Evolutionary conservation across 805 yeast species (phyloP).

Genomic region (Myxozyma neotropica): DNA sequence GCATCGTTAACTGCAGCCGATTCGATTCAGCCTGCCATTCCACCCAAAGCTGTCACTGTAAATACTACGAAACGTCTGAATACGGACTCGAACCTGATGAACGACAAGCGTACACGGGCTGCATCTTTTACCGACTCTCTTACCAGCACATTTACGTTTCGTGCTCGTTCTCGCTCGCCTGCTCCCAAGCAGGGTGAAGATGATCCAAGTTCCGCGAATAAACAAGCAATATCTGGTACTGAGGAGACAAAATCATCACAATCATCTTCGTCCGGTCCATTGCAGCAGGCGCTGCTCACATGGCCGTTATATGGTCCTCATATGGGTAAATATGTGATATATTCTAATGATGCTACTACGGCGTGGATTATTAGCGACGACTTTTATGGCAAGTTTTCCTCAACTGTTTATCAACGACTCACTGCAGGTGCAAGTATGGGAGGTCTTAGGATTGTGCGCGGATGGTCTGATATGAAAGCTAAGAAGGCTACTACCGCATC

Average conservation of each 20-base stretch:
- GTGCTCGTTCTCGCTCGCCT: conserved; percentile 19
- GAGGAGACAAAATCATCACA: conserved; percentile 4
- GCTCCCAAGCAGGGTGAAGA: neutral
- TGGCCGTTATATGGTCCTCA: conserved; percentile 36
- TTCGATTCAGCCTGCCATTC: neutral
- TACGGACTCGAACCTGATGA: neutral
- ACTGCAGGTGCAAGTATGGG: conserved; percentile 36
- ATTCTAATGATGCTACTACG: conserved; percentile 31
- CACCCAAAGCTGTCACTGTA: neutral
- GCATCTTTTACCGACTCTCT: conserved; percentile 29
- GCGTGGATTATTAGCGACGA: conserved; percentile 38
- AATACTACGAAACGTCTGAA: neutral
- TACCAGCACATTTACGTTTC: conserved; percentile 26
- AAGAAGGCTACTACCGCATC: conserved; percentile 3
- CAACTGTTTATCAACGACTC: conserved; percentile 29
- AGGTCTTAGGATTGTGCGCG: conserved; percentile 38
- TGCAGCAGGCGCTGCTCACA: conserved; percentile 10
- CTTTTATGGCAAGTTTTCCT: conserved; percentile 34
- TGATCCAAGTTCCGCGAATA: neutral
- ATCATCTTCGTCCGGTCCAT: neutral
- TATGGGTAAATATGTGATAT: conserved; percentile 36
- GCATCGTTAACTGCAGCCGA: neutral
- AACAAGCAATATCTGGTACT: neutral
- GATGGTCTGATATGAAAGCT: conserved; percentile 31
- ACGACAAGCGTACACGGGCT: conserved; percentile 2